Conservation (phyloP, 2,329 filamentous ascomycete species). For the Neofusicoccum cordaticola region DNA sequence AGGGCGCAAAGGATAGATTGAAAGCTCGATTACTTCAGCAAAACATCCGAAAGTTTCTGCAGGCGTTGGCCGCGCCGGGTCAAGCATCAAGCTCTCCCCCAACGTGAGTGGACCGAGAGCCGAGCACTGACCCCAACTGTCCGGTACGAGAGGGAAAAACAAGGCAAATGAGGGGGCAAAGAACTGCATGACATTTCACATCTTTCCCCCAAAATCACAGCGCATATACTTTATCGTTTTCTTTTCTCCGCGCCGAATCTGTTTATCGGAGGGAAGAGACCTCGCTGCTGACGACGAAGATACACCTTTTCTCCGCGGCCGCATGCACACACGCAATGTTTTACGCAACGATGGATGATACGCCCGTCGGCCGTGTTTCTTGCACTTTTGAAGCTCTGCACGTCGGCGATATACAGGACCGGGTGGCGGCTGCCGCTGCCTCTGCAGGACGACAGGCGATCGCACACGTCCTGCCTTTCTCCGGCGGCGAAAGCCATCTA, state of each 20-base stretch:
- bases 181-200: background rate
- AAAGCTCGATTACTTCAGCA: background rate
- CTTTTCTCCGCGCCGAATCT: background rate
- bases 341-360: too few species aligned
- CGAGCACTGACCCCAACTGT: background rate
- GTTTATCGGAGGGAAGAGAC: background rate
- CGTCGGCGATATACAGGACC: too few species aligned
- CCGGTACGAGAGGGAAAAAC: background rate
- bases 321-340: too few species aligned
- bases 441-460: too few species aligned
- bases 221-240: slow-evolving; percentile 4
- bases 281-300: too few species aligned
- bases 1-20: background rate
- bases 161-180: background rate
- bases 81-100: background rate
- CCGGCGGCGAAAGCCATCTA: too few species aligned
- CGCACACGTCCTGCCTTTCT: too few species aligned
- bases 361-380: too few species aligned
- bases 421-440: too few species aligned
- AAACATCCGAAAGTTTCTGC: background rate
- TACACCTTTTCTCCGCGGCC: too few species aligned
- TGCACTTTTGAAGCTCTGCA: too few species aligned
- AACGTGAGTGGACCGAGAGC: background rate
- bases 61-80: too few species aligned
- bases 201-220: background rate